Evolutionary conservation across 1,139 yeast species (phyloP).

Genomic region (Debaryomyces udenii): DNA sequence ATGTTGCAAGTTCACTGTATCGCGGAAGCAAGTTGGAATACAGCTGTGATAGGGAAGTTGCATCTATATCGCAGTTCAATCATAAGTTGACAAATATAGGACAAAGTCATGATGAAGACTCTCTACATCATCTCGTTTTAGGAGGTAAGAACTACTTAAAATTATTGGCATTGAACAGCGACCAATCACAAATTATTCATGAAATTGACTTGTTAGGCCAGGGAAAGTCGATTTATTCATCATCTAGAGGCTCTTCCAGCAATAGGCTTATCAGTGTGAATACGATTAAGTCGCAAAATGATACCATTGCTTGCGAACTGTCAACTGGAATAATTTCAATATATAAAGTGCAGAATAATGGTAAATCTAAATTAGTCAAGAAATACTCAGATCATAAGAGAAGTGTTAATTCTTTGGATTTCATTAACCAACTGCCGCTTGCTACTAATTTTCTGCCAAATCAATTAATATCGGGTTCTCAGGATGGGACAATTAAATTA

Average conservation of each 20-base stretch:
- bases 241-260: slow-evolving; percentile 31
- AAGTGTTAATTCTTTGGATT: slow-evolving; percentile 80
- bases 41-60: slow-evolving; percentile 34
- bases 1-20: slow-evolving; percentile 14
- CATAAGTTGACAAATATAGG: slow-evolving; percentile 14
- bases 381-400: slow-evolving; percentile 73
- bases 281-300: slow-evolving; percentile 40
- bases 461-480: slow-evolving; percentile 79
- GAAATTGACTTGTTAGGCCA: slow-evolving; percentile 52
- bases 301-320: slow-evolving; percentile 46
- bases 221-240: slow-evolving; percentile 50
- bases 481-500: slow-evolving; percentile 83
- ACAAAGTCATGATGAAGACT: slow-evolving; percentile 15
- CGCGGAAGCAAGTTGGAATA: slow-evolving; percentile 21
- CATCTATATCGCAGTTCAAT: slow-evolving; percentile 31
- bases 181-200: slow-evolving; percentile 38
- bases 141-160: slow-evolving; percentile 65
- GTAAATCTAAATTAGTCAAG: slow-evolving; percentile 43
- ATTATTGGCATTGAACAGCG: slow-evolving; percentile 45
- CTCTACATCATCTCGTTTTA: slow-evolving; percentile 48
- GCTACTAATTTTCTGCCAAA: slow-evolving; percentile 53
- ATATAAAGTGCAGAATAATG: slow-evolving; percentile 37
- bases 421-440: slow-evolving; percentile 29
- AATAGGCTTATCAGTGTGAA: slow-evolving; percentile 45
- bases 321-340: slow-evolving; percentile 42